These are phyloP conservation scores for Murraya koenigii DNA, from an alignment of 345 rosid species.

Conservation along the genomic window DNA sequence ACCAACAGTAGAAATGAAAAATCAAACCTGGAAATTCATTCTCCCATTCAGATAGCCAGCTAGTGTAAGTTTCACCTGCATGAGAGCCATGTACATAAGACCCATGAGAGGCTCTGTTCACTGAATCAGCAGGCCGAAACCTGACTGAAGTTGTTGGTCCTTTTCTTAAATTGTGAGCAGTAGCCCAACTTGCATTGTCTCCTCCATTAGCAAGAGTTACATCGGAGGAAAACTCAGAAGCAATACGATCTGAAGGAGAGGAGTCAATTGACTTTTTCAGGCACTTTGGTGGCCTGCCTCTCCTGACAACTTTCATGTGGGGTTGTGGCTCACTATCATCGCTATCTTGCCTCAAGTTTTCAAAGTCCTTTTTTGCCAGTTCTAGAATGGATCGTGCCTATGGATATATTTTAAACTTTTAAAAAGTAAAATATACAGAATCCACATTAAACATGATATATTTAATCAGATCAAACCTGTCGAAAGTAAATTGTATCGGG, in stretches of 20 bases:
- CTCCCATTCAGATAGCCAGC: slow-evolving; percentile 75
- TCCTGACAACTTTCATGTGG: slow-evolving; percentile 50
- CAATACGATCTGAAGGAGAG: slow-evolving; percentile 49
- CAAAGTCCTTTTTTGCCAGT: slow-evolving; percentile 88
- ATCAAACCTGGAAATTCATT: slow-evolving; percentile 83
- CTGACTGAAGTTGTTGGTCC: slow-evolving; percentile 37
- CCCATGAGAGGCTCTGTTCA: slow-evolving; percentile 42
- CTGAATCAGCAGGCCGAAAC: slow-evolving; percentile 54
- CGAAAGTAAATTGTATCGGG: slow-evolving; percentile 87
- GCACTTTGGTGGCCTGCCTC: slow-evolving; percentile 70
- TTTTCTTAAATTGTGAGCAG: slow-evolving; percentile 69
- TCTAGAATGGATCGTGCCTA: slow-evolving; percentile 92
- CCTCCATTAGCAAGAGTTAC: slow-evolving; percentile 61
- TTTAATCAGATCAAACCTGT: slow-evolving; percentile 57
- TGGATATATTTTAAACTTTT: slow-evolving; percentile 20
- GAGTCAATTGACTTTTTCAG: slow-evolving; percentile 61
- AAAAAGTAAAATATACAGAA: slow-evolving; percentile 9
- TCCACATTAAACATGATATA: not conserved
- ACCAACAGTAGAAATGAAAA: slow-evolving; percentile 4
- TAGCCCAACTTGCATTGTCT: slow-evolving; percentile 44
- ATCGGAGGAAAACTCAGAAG: slow-evolving; percentile 64
- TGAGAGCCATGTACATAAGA: slow-evolving; percentile 34
- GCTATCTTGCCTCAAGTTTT: slow-evolving; percentile 88
- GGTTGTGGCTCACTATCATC: slow-evolving; percentile 77
- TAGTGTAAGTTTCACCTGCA: slow-evolving; percentile 47